A percentile compares a stretch with the other conserved stretches of the same genome.
Evolutionary conservation across 805 yeast genomes (phyloP).

Genomic region (Saturnispora quitensis): DNA sequence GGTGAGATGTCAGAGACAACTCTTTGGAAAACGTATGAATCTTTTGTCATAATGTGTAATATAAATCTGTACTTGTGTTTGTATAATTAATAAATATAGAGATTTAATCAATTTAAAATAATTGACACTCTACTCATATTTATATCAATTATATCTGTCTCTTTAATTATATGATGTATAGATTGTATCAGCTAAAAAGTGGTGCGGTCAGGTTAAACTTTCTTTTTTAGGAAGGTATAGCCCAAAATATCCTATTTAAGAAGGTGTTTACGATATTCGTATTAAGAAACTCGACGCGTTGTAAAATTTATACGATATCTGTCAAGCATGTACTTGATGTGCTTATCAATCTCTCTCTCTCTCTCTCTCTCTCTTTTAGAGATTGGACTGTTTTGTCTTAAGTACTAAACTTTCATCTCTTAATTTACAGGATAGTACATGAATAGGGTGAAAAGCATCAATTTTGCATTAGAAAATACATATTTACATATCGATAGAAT

Average conservation of each 20-base stretch:
- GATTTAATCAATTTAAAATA: not conserved
- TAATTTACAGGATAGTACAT: not conserved
- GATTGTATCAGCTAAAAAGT: not conserved
- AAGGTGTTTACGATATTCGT: not conserved
- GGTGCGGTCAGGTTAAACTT: not conserved
- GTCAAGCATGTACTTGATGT: not conserved
- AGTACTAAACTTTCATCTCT: too few relatives aligned
- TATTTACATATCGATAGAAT: conserved; percentile 33
- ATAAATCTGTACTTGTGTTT: not conserved
- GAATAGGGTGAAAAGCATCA: not conserved
- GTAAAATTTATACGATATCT: not conserved
- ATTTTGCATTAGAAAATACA: not conserved
- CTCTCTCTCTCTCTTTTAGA: too few relatives aligned
- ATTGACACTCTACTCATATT: not conserved
- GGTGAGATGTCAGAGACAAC: conserved; percentile 17
- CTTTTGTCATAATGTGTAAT: conserved; percentile 8
- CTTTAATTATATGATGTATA: not conserved
- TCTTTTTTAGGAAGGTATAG: conserved; percentile 5
- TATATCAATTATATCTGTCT: not conserved
- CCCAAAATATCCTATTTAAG: conserved; percentile 3
- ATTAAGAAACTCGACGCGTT: not conserved
- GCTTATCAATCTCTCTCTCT: too few relatives aligned
- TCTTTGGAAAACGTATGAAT: conserved; percentile 18
- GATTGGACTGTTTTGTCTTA: too few relatives aligned
- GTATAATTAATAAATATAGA: not conserved